These are phyloP conservation scores for Berkeleyomyces rouxiae DNA, from an alignment of 2,329 filamentous ascomycete genomes.

Conservation along the genomic window DNA sequence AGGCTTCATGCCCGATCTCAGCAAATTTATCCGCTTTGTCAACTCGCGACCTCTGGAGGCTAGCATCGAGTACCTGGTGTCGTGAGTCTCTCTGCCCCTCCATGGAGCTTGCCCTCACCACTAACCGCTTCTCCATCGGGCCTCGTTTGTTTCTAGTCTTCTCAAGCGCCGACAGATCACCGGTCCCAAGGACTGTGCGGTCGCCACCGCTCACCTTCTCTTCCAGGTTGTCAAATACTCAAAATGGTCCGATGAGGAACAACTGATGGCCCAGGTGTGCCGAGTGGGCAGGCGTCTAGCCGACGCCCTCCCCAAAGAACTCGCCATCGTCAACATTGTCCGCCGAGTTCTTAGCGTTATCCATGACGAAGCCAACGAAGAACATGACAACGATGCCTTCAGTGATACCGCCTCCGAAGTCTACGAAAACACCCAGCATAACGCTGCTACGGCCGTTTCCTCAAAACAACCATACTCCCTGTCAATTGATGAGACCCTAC, in stretches of 20 bases:
- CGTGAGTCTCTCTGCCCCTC: slow-evolving; percentile 35
- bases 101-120: background rate
- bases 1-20: slow-evolving; percentile 48
- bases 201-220: slow-evolving; percentile 79
- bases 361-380: slow-evolving; percentile 75
- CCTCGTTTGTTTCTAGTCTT: slow-evolving; percentile 35
- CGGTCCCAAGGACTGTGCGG: slow-evolving; percentile 73
- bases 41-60: slow-evolving; percentile 61
- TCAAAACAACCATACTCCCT: slow-evolving; percentile 14
- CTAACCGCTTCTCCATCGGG: background rate
- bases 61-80: slow-evolving; percentile 68
- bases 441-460: slow-evolving; percentile 20
- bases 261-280: slow-evolving; percentile 65
- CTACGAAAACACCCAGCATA: slow-evolving; percentile 25
- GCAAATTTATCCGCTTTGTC: slow-evolving; percentile 62
- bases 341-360: slow-evolving; percentile 79
- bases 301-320: slow-evolving; percentile 73
- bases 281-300: slow-evolving; percentile 62
- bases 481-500: slow-evolving; percentile 15
- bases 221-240: slow-evolving; percentile 71
- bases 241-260: slow-evolving; percentile 59
- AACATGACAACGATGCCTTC: slow-evolving; percentile 41
- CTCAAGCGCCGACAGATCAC: slow-evolving; percentile 83
- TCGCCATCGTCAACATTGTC: slow-evolving; percentile 88
- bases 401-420: slow-evolving; percentile 35